Base-by-base conservation (phyloP, 1,284 basidiomycete species). In the Schizophyllum commune region DNA sequence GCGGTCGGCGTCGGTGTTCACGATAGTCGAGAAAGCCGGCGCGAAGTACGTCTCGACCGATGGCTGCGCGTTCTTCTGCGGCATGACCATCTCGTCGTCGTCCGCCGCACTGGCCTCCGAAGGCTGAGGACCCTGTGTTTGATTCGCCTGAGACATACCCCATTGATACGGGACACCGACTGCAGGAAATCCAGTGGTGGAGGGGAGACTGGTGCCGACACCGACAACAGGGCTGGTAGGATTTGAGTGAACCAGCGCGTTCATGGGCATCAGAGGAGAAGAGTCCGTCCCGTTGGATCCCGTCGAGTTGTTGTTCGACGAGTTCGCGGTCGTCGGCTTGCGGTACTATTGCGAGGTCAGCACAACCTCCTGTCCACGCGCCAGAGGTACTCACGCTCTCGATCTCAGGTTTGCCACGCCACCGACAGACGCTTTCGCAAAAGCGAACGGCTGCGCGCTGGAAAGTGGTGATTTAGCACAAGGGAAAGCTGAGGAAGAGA, bases 341-440 rank as follows among this genome's bases (percentile, higher is more conserved):
- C 32, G 54, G 53, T 64, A 57, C 47, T 63, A 55, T 59, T 60
- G 19, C 39, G 15, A 17, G 32, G 32, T 55, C 33, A 53, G 56
- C 2, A 58, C 33, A 21, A 58, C n/a, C 13, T 19, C 32, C 27
- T 13, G 32, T 55, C 55, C 15, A 32, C 21, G 32, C 61, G 61
- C 34, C 59, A 11, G 32, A 33, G 61, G 19, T 21, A 71, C 76
- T 67, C 64, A 91, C 90, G 5, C 83, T 88, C 72, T 91, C 89
- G 8, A 92, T 77, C 66, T 92, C 89, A 22, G 90, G 90, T 67
- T 87, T 89, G 5, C 90, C 91, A 64, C 89, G 76, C 90, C 91
- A 92, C 58, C 81, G 81, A 1, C 87, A 83, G 55, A 92, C 79
- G 22, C 88, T 88, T 69, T 92, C 91, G 66, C 87, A 91, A 68